Evolutionary conservation across 495 filamentous ascomycete species (phyloP).

Genomic region (Chaetomium fimeti): DNA sequence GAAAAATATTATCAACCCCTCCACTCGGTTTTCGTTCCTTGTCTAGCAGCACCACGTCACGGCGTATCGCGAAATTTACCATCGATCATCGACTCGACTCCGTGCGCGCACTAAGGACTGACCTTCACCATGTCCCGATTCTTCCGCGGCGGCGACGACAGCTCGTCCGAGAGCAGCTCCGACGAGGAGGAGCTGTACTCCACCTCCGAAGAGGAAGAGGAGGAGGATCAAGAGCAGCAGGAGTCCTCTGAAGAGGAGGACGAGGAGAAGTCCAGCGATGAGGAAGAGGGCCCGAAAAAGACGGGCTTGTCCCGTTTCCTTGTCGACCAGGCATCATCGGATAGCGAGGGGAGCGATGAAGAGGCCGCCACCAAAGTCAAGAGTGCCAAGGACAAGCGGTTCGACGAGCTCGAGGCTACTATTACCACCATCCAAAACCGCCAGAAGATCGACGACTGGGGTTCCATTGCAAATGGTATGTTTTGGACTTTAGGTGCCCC

Average conservation of each 20-base stretch:
- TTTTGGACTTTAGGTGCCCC: slow-evolving; percentile 12
- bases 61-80: slow-evolving; percentile 20
- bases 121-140: slow-evolving; percentile 81
- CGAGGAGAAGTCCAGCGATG: slow-evolving; percentile 63
- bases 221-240: slow-evolving; percentile 50
- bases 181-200: slow-evolving; percentile 91
- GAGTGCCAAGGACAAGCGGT: slow-evolving; percentile 95
- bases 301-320: slow-evolving; percentile 78
- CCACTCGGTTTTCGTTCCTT: slow-evolving; percentile 31
- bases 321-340: slow-evolving; percentile 63
- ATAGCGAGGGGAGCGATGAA: slow-evolving; percentile 80
- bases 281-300: slow-evolving; percentile 60
- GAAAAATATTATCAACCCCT: slow-evolving; percentile 38
- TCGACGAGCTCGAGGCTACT: slow-evolving; percentile 88
- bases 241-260: slow-evolving; percentile 52
- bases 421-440: slow-evolving; percentile 92
- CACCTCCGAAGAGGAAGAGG: slow-evolving; percentile 65
- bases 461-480: slow-evolving; percentile 82
- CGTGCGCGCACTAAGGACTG: slow-evolving; percentile 7
- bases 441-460: slow-evolving; percentile 96
- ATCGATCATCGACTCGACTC: slow-evolving; percentile 16
- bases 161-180: slow-evolving; percentile 75
- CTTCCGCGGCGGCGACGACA: slow-evolving; percentile 90
- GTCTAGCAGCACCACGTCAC: slow-evolving; percentile 24
- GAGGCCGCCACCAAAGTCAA: slow-evolving; percentile 82